A percentile compares a stretch with the other conserved stretches of the same genome.
Conservation (phyloP, 768 basidiomycete genomes). For the Bullera alba region DNA sequence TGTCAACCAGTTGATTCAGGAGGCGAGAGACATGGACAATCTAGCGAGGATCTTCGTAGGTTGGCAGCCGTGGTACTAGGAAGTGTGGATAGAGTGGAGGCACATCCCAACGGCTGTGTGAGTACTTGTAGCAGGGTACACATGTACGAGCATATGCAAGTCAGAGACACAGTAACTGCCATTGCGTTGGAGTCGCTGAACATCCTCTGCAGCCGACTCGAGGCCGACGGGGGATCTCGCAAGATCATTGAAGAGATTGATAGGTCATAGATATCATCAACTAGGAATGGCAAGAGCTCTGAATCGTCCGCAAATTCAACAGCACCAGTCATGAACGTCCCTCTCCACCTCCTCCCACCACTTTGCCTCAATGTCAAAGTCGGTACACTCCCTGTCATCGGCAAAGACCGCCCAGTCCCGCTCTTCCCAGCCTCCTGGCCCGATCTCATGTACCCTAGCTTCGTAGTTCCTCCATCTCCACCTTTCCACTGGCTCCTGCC, state of each 20-base stretch:
- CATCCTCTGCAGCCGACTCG: too few relatives aligned
- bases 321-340: slow-evolving; percentile 36
- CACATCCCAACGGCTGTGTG: background rate
- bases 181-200: background rate
- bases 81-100: background rate
- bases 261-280: too few relatives aligned
- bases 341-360: slow-evolving; percentile 16
- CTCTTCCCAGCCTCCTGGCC: slow-evolving; percentile 34
- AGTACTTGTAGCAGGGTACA: background rate
- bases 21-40: slow-evolving; percentile 71
- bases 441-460: slow-evolving; percentile 16
- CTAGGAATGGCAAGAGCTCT: too few relatives aligned
- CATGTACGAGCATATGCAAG: background rate
- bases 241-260: too few relatives aligned
- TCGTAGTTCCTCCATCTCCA: slow-evolving; percentile 39
- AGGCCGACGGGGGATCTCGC: too few relatives aligned
- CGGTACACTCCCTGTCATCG: slow-evolving; percentile 27
- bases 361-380: slow-evolving; percentile 22
- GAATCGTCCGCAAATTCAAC: too few relatives aligned
- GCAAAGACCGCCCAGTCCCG: slow-evolving; percentile 40
- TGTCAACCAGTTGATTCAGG: slow-evolving; percentile 84
- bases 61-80: slow-evolving; percentile 14
- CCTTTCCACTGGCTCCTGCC: slow-evolving; percentile 24
- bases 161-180: background rate
- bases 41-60: slow-evolving; percentile 64